Evolutionary conservation across 2,329 filamentous ascomycete species (phyloP).

Genomic region (Ramularia endophylla): DNA sequence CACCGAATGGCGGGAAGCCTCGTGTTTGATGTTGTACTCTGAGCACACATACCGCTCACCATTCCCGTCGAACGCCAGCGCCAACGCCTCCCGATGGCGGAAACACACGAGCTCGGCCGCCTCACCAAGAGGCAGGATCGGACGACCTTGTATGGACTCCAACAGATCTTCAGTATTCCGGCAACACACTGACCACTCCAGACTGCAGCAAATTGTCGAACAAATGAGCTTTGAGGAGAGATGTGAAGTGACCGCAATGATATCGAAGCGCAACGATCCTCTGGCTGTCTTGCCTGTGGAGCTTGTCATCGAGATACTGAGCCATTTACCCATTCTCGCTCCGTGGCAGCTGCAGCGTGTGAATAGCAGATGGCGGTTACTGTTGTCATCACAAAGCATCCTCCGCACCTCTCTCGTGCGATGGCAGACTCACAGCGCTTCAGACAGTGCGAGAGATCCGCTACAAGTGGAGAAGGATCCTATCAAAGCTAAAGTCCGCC

Average conservation of each 20-base stretch:
- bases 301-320: conserved; percentile 32
- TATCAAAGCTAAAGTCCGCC: conserved; percentile 6
- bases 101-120: not conserved
- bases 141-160: conserved; percentile 3
- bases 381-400: conserved; percentile 23
- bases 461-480: not conserved
- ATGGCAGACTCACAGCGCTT: conserved; percentile 9
- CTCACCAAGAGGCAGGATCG: conserved; percentile 1
- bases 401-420: conserved; percentile 6
- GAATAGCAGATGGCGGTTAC: conserved; percentile 29
- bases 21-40: too few relatives aligned
- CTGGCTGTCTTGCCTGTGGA: conserved; percentile 34
- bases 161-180: not conserved
- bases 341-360: conserved; percentile 30
- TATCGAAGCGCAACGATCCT: conserved; percentile 26
- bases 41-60: too few relatives aligned
- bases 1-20: too few relatives aligned
- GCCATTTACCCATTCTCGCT: conserved; percentile 18
- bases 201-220: conserved; percentile 12
- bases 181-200: conserved; percentile 5
- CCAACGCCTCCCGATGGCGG: not conserved
- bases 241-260: conserved; percentile 2
- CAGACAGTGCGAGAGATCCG: conserved; percentile 5
- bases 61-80: too few relatives aligned
- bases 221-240: conserved; percentile 11